Evolutionary conservation across 1,139 yeast genomes (phyloP).

Genomic region (Yarrowia galli): DNA sequence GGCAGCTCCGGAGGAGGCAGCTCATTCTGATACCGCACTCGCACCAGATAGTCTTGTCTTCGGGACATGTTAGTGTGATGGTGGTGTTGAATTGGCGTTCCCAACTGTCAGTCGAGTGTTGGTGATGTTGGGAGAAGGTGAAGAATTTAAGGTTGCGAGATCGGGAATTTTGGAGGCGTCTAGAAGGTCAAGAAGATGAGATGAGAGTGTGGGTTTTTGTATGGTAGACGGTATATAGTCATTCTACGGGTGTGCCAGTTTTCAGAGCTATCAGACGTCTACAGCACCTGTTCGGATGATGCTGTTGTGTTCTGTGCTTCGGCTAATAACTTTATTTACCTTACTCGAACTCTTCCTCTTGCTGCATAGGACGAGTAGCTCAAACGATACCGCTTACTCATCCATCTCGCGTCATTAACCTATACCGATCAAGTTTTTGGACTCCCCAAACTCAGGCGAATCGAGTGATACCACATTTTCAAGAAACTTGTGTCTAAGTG

Average conservation of each 20-base stretch:
- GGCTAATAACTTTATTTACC: neutral
- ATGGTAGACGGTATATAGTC: neutral
- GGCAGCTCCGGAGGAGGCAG: slow-evolving; percentile 94
- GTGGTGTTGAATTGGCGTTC: neutral
- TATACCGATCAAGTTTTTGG: too few relatives aligned
- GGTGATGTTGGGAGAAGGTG: slow-evolving; percentile 27
- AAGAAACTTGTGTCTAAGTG: neutral
- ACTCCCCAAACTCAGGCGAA: neutral
- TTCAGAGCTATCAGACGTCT: too few relatives aligned
- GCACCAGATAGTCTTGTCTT: slow-evolving; percentile 87
- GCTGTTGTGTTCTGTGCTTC: neutral
- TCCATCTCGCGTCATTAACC: too few relatives aligned
- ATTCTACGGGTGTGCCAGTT: neutral
- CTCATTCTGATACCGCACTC: slow-evolving; percentile 82
- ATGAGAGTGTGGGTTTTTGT: neutral
- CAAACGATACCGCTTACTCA: neutral
- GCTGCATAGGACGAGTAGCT: neutral
- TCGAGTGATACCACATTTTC: neutral
- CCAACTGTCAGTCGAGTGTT: neutral
- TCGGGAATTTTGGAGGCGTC: too few relatives aligned
- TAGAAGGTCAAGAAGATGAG: neutral
- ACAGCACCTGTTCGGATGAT: too few relatives aligned
- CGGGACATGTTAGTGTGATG: slow-evolving; percentile 39
- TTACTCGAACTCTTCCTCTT: slow-evolving; percentile 4
- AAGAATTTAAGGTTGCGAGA: slow-evolving; percentile 13